Base-by-base conservation (phyloP, 441 rosid species). In the Brassica hybrid region DNA sequence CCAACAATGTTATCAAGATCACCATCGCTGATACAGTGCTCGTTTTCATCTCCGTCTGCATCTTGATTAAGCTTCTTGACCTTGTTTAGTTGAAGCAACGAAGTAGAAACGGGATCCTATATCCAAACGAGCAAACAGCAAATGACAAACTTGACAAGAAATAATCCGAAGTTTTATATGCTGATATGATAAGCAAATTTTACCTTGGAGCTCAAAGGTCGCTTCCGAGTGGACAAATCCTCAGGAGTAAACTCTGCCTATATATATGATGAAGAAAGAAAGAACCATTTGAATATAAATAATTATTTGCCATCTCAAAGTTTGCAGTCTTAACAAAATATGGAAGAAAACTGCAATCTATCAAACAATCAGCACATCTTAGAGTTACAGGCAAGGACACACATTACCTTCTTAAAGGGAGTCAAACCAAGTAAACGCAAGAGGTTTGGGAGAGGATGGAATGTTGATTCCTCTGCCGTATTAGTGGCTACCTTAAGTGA, bases 1-100 rank as follows among this genome's bases (percentile, higher is more conserved):
- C 99, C 99, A 76, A 96, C 97, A 77, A 96, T 87, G 77, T 91
- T 89, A 72, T 96, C 97, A 77, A 96, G 90, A 81, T 96, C 97
- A 75, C 92, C 83, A 79, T 94, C 97, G 60, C 97, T 88, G 65
- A 96, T 80, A 63, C 86, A 74, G 69, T 85, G 90, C 84, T 84
- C 93, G 73, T 80, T 85, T 73, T 89, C 96, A 85, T 74, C 86
- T 73, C 86, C 91, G 59, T 81, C 78, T 73, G 79, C 92, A 79
- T 78, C 80, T 83, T 67, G 83, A 64, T 80, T 67, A 50, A 75
- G 85, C 81, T 79, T 85, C 70, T 82, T 84, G 38, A 67, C 79
- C 75, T 81, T 86, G 82, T 73, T 85, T 73, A 32, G 75, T 32
- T 56, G 83, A 52, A 80, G 83, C 81, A 87, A 74, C 63, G 94